Conservation (phyloP, 2,329 filamentous ascomycete species). For the Microsporum ferrugineum region DNA sequence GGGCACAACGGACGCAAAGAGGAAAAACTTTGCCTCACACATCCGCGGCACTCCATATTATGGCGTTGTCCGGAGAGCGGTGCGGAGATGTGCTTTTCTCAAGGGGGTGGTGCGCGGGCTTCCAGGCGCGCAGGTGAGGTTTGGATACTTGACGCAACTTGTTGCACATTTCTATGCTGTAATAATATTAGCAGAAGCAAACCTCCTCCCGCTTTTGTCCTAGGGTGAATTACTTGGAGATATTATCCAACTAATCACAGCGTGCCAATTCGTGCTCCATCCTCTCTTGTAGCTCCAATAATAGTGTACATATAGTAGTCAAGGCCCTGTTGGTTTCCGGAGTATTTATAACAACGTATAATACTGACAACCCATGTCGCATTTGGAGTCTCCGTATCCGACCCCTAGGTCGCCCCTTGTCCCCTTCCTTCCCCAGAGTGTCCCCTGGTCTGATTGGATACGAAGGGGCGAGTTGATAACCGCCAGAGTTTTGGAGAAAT, state of each 20-base stretch:
- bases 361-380: neutral
- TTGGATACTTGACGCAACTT: neutral
- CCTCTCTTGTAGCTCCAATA: neutral
- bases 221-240: neutral
- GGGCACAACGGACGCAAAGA: neutral
- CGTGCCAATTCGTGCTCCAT: neutral
- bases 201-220: constrained; percentile 5
- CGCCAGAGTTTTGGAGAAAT: neutral
- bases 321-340: neutral
- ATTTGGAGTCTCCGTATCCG: constrained; percentile 1
- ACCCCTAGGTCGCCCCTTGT: neutral
- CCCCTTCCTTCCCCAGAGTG: neutral
- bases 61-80: neutral
- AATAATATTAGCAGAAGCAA: neutral
- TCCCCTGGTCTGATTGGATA: constrained; percentile 1
- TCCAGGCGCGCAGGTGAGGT: neutral
- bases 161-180: constrained; percentile 1
- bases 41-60: no score
- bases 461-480: neutral
- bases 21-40: neutral
- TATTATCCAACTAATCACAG: neutral
- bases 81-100: neutral
- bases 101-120: neutral
- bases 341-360: neutral
- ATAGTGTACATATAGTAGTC: no score